Conservation (phyloP, 352 stramenopile species). For the Pythium myriotylum region DNA sequence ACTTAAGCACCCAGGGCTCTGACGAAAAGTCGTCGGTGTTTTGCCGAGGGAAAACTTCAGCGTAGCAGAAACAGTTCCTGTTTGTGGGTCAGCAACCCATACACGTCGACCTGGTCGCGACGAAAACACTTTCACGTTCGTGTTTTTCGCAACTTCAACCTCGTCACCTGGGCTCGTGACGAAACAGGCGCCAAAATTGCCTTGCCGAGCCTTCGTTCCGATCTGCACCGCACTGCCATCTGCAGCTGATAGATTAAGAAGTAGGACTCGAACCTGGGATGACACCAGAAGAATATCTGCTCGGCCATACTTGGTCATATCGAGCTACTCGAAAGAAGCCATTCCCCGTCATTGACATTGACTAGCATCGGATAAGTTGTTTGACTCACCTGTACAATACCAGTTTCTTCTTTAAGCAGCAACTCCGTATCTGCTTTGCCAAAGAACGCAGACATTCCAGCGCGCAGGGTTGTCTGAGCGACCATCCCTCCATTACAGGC, state of each 20-base stretch:
- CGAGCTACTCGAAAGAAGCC: conserved; percentile 43
- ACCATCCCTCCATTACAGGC: conserved; percentile 81
- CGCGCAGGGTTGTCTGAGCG: conserved; percentile 73
- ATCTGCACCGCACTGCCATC: conserved; percentile 82
- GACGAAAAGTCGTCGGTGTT: conserved; percentile 60
- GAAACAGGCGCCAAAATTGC: conserved; percentile 83
- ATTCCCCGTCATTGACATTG: neutral
- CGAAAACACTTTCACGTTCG: conserved; percentile 77
- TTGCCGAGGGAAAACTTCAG: conserved; percentile 83
- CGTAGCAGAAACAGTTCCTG: conserved; percentile 79
- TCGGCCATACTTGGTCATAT: conserved; percentile 52
- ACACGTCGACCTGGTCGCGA: conserved; percentile 76
- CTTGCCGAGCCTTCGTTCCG: conserved; percentile 80
- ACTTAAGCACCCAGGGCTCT: conserved; percentile 49
- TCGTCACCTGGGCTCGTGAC: conserved; percentile 47
- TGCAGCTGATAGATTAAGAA: conserved; percentile 73
- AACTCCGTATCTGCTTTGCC: conserved; percentile 81
- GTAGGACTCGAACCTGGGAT: conserved; percentile 76
- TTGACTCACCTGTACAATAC: conserved; percentile 69
- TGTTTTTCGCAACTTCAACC: conserved; percentile 38
- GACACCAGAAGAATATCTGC: conserved; percentile 83
- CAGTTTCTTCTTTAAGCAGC: conserved; percentile 84
- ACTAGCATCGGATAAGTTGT: no score
- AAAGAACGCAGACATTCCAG: conserved; percentile 84
- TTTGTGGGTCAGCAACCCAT: conserved; percentile 80